A percentile compares a stretch with the other conserved stretches of the same genome.
Evolutionary conservation across 2,329 filamentous ascomycete species (phyloP).

Genomic region (Botrytis hyacinthi): DNA sequence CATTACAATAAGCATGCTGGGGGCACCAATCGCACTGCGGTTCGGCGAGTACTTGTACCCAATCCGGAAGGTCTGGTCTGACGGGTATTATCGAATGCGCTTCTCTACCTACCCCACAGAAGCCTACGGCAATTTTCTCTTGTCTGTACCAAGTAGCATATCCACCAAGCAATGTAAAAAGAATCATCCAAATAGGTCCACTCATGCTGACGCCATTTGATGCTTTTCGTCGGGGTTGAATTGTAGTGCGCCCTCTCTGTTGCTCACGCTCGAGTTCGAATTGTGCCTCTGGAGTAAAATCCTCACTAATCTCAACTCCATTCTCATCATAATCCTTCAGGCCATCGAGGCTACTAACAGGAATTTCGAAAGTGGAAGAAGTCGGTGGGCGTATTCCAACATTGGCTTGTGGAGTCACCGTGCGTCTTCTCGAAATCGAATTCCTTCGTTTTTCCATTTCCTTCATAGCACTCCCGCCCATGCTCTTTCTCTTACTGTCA

Average conservation of each 20-base stretch:
- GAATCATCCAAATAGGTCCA: slow-evolving; percentile 67
- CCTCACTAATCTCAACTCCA: slow-evolving; percentile 71
- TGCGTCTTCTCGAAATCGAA: slow-evolving; percentile 48
- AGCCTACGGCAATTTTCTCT: slow-evolving; percentile 94
- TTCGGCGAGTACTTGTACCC: slow-evolving; percentile 64
- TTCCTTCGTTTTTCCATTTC: slow-evolving; percentile 43
- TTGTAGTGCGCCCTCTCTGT: slow-evolving; percentile 49
- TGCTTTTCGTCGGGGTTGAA: slow-evolving; percentile 45
- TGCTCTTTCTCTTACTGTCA: slow-evolving; percentile 47
- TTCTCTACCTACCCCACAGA: slow-evolving; percentile 78
- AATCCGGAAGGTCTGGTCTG: slow-evolving; percentile 66
- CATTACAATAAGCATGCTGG: slow-evolving; percentile 82
- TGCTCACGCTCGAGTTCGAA: slow-evolving; percentile 74
- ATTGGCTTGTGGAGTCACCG: slow-evolving; percentile 47
- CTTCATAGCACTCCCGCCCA: slow-evolving; percentile 41
- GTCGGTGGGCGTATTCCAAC: slow-evolving; percentile 53
- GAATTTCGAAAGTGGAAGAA: slow-evolving; percentile 58
- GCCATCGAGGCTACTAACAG: slow-evolving; percentile 45
- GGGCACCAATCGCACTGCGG: slow-evolving; percentile 91
- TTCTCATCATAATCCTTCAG: slow-evolving; percentile 45
- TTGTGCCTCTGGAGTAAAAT: slow-evolving; percentile 91
- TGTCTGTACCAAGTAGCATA: slow-evolving; percentile 85
- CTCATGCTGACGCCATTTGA: slow-evolving; percentile 52
- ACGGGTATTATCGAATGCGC: slow-evolving; percentile 46
- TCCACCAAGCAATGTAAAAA: slow-evolving; percentile 66